Percentiles rank a stretch among this genome's conserved stretches.
Conservation (phyloP, 345 rosid species). For the Eutrema heterophyllum region DNA sequence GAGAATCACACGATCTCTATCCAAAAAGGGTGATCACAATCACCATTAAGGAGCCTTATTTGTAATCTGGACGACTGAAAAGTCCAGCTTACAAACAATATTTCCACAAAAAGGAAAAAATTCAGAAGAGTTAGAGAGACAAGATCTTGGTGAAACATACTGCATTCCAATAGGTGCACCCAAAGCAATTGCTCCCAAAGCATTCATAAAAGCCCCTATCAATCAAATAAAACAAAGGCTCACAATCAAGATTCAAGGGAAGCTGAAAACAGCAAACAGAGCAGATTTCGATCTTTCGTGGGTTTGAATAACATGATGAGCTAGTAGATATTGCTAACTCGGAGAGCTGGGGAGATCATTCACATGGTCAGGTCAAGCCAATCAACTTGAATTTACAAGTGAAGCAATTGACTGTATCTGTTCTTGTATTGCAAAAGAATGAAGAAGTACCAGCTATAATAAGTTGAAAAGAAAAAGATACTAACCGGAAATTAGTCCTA, state of each 20-base stretch:
- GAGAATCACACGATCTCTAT: neutral
- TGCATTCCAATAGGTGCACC: conserved; percentile 77
- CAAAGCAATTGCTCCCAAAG: conserved; percentile 73
- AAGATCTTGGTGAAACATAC: conserved; percentile 40
- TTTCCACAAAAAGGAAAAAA: neutral
- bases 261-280: neutral
- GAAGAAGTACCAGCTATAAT: neutral
- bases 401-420: neutral
- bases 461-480: conserved; percentile 6
- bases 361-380: neutral
- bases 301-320: neutral
- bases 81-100: neutral
- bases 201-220: conserved; percentile 70
- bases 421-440: neutral
- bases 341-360: neutral
- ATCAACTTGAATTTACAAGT: neutral
- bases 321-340: neutral
- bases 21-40: conserved; percentile 1
- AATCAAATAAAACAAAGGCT: neutral
- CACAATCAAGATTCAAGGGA: neutral
- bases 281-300: neutral
- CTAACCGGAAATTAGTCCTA: conserved; percentile 72
- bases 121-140: neutral
- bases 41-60: neutral
- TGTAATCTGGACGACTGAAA: neutral